phyloP scores from a whole-genome alignment of 257 asterid species.

The Nicotiana knightiana region DNA sequence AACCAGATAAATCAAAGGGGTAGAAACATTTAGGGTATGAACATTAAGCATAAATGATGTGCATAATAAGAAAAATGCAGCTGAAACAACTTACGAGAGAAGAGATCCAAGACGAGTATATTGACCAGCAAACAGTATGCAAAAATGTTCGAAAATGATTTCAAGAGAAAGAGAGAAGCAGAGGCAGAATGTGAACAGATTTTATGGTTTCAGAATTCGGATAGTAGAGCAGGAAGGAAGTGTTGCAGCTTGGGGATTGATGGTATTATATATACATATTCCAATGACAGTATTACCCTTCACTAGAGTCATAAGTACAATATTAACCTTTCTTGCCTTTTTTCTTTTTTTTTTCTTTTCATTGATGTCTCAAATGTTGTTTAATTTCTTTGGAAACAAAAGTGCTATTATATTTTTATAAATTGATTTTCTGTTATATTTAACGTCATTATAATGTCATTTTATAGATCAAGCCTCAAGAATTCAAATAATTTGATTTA shows the following conservation, averaged over 20 bases:
- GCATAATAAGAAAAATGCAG: not conserved
- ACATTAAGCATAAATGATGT: not conserved
- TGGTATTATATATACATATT: not conserved
- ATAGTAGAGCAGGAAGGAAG: not conserved
- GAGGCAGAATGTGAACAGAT: not conserved
- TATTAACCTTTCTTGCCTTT: not conserved
- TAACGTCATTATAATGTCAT: not conserved
- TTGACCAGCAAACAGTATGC: not conserved
- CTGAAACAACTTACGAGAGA: not conserved
- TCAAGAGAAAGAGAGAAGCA: not conserved
- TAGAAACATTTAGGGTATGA: not conserved
- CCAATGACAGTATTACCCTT: slow-evolving; percentile 15
- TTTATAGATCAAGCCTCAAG: not conserved
- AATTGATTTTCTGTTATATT: not conserved
- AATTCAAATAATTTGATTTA: not conserved
- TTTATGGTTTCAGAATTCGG: not conserved
- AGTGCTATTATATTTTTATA: not conserved
- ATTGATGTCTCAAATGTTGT: not conserved
- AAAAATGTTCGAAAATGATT: not conserved
- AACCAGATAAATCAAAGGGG: not conserved
- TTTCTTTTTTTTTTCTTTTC: not conserved
- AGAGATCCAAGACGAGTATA: not conserved
- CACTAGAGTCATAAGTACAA: not conserved
- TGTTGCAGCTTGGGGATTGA: not conserved
- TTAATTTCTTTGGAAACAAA: not conserved